Evolutionary conservation across 306 rosid genomes (phyloP).

Genomic region (Cicer judaicum): DNA sequence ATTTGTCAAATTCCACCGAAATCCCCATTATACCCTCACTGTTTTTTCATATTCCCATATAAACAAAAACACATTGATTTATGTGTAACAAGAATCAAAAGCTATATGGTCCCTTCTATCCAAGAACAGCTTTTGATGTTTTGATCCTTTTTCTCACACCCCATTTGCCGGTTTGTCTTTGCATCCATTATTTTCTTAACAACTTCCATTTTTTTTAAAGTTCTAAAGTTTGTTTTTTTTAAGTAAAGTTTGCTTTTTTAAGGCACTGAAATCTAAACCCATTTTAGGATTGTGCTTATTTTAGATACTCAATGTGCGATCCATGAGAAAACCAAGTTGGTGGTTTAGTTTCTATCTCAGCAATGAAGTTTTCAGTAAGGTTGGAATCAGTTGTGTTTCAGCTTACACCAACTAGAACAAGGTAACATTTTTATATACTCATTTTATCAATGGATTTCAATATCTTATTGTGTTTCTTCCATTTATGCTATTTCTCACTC

Average conservation of each 20-base stretch:
- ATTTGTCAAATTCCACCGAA: conserved; percentile 4
- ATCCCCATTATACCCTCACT: conserved; percentile 31
- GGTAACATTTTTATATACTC: conserved; percentile 47
- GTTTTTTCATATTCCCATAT: too few species aligned
- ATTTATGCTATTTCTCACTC: conserved; percentile 21
- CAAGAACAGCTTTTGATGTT: conserved; percentile 19
- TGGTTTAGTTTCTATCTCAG: conserved; percentile 23
- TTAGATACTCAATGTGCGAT: conserved; percentile 40
- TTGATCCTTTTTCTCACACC: background rate
- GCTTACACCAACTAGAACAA: conserved; percentile 95
- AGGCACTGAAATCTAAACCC: conserved; percentile 31
- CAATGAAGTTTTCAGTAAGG: conserved; percentile 73
- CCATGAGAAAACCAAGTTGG: conserved; percentile 41
- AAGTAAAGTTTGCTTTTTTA: conserved; percentile 39
- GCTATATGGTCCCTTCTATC: too few species aligned
- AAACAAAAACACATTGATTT: too few species aligned
- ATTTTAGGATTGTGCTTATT: conserved; percentile 35
- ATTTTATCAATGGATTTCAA: conserved; percentile 6
- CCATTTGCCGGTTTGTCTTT: too few species aligned
- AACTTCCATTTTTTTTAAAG: conserved; percentile 26
- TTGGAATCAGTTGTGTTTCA: conserved; percentile 86
- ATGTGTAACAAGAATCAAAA: too few species aligned
- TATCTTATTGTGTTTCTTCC: conserved; percentile 22
- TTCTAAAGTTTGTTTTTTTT: conserved; percentile 44
- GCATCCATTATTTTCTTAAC: conserved; percentile 9